Percentiles rank a stretch among this genome's conserved stretches.
Evolutionary conservation across 1,139 yeast species (phyloP).

Genomic region (Candida dubliniensis): DNA sequence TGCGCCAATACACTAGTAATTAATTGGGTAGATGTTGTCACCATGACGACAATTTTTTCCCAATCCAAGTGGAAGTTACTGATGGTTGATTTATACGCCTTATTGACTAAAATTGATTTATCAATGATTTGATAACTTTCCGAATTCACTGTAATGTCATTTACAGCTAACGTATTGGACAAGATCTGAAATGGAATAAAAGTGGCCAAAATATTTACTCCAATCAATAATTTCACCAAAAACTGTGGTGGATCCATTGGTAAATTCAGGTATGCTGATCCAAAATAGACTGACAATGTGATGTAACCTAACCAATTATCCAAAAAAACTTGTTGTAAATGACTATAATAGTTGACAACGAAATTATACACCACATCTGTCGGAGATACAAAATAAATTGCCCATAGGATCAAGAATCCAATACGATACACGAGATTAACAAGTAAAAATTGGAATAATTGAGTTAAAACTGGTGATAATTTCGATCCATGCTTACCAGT

Average conservation of each 20-base stretch:
- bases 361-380: constrained; percentile 8
- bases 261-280: constrained; percentile 11
- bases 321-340: constrained; percentile 8
- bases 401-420: constrained; percentile 8
- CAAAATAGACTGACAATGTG: constrained; percentile 11
- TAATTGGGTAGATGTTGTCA: constrained; percentile 3
- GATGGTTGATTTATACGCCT: constrained; percentile 7
- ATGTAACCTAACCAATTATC: constrained; percentile 12
- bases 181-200: constrained; percentile 3
- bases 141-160: constrained; percentile 8
- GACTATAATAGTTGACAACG: constrained; percentile 7
- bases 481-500: constrained; percentile 1
- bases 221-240: constrained; percentile 7
- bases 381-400: constrained; percentile 7
- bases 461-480: constrained; percentile 7
- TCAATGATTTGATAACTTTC: constrained; percentile 10
- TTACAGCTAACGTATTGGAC: background rate
- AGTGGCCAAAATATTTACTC: constrained; percentile 4
- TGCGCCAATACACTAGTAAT: constrained; percentile 8
- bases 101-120: constrained; percentile 14
- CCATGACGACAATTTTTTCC: background rate
- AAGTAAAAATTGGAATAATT: constrained; percentile 7
- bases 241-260: constrained; percentile 1
- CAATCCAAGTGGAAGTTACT: background rate
- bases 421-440: constrained; percentile 5